These are phyloP conservation scores for Aspergillus hiratsukae DNA, from an alignment of 2,329 filamentous ascomycete species.

Conservation along the genomic window DNA sequence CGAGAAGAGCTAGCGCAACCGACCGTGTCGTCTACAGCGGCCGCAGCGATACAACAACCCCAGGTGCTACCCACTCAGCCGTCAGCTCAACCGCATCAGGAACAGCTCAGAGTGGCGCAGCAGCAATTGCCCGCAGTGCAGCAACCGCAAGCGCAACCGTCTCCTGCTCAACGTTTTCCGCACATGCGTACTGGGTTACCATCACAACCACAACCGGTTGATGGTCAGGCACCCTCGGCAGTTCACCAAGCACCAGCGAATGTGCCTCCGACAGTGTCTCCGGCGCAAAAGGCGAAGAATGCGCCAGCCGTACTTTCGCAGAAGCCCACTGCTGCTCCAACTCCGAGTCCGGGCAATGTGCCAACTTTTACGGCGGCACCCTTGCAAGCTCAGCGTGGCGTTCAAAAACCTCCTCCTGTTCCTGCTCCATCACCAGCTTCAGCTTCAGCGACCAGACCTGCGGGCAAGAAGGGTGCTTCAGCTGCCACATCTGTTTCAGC, in stretches of 20 bases:
- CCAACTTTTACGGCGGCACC: constrained; percentile 19
- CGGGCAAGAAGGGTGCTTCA: constrained; percentile 13
- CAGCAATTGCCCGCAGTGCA: not conserved
- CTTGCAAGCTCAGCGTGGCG: constrained; percentile 22
- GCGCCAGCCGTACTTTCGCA: constrained; percentile 11
- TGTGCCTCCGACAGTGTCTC: constrained; percentile 13
- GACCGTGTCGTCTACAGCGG: constrained; percentile 6
- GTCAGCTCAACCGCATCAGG: constrained; percentile 2
- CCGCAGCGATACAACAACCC: constrained; percentile 3
- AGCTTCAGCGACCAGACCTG: constrained; percentile 9
- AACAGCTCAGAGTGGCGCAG: constrained; percentile 2
- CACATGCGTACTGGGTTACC: constrained; percentile 8
- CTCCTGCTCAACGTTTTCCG: constrained; percentile 7
- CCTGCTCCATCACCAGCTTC: constrained; percentile 9
- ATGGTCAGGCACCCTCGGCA: constrained; percentile 18
- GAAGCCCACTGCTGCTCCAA: constrained; percentile 13
- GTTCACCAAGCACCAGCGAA: constrained; percentile 17
- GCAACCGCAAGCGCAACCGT: constrained; percentile 5
- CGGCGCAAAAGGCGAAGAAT: constrained; percentile 3
- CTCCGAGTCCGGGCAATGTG: constrained; percentile 14
- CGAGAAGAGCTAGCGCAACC: not conserved
- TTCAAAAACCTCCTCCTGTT: constrained; percentile 14
- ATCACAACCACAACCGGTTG: constrained; percentile 13
- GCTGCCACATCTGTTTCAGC: constrained; percentile 12
- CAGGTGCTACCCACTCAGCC: constrained; percentile 7